Evolutionary conservation across 306 rosid species (phyloP).

Genomic region (Acmispon strigosus): DNA sequence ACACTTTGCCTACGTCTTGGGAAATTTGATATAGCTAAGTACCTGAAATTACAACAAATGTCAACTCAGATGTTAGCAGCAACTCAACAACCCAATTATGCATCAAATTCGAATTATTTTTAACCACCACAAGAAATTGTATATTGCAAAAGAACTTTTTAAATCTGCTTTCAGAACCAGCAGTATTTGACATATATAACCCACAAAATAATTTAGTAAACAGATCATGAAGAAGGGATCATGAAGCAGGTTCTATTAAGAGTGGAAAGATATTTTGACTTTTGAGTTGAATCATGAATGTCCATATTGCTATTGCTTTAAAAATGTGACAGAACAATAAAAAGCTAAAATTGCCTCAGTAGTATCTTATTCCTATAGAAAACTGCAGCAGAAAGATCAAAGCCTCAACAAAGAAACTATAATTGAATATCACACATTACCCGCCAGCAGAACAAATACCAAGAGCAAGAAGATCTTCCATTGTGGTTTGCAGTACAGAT

Average conservation of each 20-base stretch:
- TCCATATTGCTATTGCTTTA: neutral
- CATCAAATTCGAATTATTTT: neutral
- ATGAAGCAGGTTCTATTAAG: neutral
- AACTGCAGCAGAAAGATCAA: neutral
- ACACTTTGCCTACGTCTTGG: slow-evolving; percentile 63
- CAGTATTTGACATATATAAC: neutral
- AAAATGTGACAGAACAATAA: neutral
- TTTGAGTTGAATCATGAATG: slow-evolving; percentile 6
- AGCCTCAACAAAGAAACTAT: neutral
- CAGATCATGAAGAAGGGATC: neutral
- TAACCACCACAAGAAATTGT: neutral
- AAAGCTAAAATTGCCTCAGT: neutral
- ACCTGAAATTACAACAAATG: slow-evolving; percentile 38
- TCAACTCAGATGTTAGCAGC: neutral
- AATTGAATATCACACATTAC: slow-evolving; percentile 38
- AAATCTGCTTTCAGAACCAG: neutral
- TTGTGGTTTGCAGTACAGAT: slow-evolving; percentile 72
- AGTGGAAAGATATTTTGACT: neutral
- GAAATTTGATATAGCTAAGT: slow-evolving; percentile 60
- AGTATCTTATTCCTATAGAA: neutral
- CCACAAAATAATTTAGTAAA: neutral
- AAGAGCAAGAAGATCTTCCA: slow-evolving; percentile 98
- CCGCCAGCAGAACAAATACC: slow-evolving; percentile 97
- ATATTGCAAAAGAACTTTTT: neutral
- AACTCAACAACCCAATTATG: neutral